These are phyloP conservation scores for Apophysomyces trapeziformis DNA, from an alignment of 371 early-diverging fungal species.

Conservation along the genomic window DNA sequence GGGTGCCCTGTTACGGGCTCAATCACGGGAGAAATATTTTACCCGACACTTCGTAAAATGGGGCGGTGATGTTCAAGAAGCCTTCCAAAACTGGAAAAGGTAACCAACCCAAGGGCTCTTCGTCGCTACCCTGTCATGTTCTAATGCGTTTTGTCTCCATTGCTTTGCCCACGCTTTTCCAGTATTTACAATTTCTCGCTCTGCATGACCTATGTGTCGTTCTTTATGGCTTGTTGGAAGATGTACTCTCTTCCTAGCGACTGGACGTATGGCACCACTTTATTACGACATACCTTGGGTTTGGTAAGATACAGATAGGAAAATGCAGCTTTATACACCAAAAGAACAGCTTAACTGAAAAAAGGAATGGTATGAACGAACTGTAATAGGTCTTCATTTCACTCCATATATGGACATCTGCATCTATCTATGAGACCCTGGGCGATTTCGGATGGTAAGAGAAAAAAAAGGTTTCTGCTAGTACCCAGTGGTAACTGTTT, in stretches of 20 bases:
- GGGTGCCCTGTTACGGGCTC: slow-evolving; percentile 76
- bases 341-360: too few relatives aligned
- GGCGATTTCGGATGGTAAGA: slow-evolving; percentile 89
- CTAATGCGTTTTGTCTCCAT: too few relatives aligned
- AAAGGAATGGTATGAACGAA: background rate
- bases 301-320: slow-evolving; percentile 18
- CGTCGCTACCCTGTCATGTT: too few relatives aligned
- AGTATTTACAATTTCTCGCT: slow-evolving; percentile 28
- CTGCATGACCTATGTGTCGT: slow-evolving; percentile 86
- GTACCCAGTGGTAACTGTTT: background rate
- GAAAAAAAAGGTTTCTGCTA: background rate
- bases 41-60: slow-evolving; percentile 92
- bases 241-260: slow-evolving; percentile 73
- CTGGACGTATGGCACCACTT: slow-evolving; percentile 73
- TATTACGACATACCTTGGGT: slow-evolving; percentile 81
- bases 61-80: slow-evolving; percentile 85
- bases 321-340: background rate
- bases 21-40: slow-evolving; percentile 80
- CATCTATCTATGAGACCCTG: slow-evolving; percentile 87
- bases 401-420: slow-evolving; percentile 87
- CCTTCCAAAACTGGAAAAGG: slow-evolving; percentile 93
- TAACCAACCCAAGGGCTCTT: slow-evolving; percentile 19
- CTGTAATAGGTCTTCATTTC: slow-evolving; percentile 60
- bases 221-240: slow-evolving; percentile 72
- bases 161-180: too few relatives aligned